phyloP scores from a whole-genome alignment of 78 protist genomes.

The Pigoraptor vietnamica region DNA sequence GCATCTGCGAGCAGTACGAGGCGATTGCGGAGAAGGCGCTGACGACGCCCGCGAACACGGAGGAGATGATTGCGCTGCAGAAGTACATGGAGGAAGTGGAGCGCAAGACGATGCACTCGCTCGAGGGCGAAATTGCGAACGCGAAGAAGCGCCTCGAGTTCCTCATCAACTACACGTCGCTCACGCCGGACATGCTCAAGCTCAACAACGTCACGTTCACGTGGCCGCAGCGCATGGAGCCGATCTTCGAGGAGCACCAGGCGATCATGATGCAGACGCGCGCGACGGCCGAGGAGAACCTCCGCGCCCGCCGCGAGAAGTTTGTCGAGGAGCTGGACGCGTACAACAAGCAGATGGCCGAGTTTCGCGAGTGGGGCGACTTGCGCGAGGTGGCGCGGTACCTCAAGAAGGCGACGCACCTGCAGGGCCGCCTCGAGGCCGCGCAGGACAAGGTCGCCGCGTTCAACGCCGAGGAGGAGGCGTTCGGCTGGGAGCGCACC shows the following conservation, averaged over 20 bases:
- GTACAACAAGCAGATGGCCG: not conserved
- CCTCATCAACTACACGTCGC: not conserved
- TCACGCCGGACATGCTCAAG: not conserved
- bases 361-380: not conserved
- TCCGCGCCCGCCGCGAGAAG: not conserved
- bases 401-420: not conserved
- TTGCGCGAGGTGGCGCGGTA: not conserved
- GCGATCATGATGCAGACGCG: not conserved
- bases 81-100: not conserved
- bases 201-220: not conserved
- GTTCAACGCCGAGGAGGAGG: slow-evolving; percentile 9
- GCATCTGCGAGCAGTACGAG: not conserved
- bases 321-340: not conserved
- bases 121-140: not conserved
- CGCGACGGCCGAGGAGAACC: not conserved
- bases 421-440: not conserved
- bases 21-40: not conserved
- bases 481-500: not conserved
- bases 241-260: not conserved
- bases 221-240: not conserved
- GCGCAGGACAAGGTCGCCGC: not conserved
- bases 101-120: not conserved
- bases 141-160: not conserved
- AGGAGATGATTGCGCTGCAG: not conserved
- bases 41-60: not conserved